Evolutionary conservation across 2,329 filamentous ascomycete species (phyloP).

Genomic region (Verruconis gallopava): DNA sequence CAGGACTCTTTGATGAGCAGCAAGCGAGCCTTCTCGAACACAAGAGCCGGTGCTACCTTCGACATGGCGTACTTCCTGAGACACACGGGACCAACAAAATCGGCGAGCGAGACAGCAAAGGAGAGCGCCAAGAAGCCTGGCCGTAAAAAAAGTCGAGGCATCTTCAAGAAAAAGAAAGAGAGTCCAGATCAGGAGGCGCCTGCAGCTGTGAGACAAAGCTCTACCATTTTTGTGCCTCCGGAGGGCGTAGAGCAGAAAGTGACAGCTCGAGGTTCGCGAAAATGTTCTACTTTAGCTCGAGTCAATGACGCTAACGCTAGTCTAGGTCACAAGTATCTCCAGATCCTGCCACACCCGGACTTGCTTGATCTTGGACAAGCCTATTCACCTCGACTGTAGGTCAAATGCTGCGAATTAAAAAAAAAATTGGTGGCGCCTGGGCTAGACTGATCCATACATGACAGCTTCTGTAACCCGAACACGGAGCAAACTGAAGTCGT

Average conservation of each 20-base stretch:
- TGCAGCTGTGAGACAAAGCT: not conserved
- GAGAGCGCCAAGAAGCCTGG: not conserved
- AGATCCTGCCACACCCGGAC: constrained; percentile 12
- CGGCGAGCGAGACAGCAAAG: not conserved
- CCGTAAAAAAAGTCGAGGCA: not conserved
- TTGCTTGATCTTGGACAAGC: not conserved
- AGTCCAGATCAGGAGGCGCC: not conserved
- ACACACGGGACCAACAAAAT: constrained; percentile 21
- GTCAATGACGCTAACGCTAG: not conserved
- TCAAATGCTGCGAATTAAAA: too few relatives aligned
- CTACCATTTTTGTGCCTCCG: not conserved
- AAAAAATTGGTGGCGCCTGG: too few relatives aligned
- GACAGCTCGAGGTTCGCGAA: not conserved
- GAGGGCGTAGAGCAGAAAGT: constrained; percentile 5
- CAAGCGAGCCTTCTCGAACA: not conserved
- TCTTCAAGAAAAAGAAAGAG: constrained; percentile 9
- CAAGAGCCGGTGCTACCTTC: constrained; percentile 12
- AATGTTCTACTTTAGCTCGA: not conserved
- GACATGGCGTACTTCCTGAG: constrained; percentile 27
- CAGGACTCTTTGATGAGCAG: not conserved
- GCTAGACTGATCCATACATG: too few relatives aligned
- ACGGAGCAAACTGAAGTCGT: not conserved
- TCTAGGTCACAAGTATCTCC: constrained; percentile 14
- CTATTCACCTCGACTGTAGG: not conserved
- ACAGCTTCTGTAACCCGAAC: not conserved